Conservation (phyloP, 2,329 filamentous ascomycete genomes). For the Ophiostoma ulmi region DNA sequence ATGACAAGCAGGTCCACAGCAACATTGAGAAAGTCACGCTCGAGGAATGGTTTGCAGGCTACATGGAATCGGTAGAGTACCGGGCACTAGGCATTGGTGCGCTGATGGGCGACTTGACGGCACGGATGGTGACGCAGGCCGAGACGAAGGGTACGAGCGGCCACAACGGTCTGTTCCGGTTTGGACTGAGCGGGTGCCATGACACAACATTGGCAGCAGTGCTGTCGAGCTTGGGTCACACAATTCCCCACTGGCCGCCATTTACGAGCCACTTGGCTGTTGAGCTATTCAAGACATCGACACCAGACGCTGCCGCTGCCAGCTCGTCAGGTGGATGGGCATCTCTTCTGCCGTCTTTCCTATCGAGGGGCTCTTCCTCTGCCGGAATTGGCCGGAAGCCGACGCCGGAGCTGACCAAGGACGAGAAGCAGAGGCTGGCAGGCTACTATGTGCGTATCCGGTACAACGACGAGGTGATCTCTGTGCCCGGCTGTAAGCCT, state of each 20-base stretch:
- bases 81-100: conserved; percentile 82
- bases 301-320: neutral
- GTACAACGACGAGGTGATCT: conserved; percentile 82
- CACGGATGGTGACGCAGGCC: conserved; percentile 65
- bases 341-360: conserved; percentile 34
- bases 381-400: conserved; percentile 57
- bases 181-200: conserved; percentile 81
- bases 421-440: conserved; percentile 57
- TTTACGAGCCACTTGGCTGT: conserved; percentile 90
- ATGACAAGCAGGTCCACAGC: conserved; percentile 64
- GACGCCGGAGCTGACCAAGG: conserved; percentile 49
- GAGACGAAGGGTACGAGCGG: conserved; percentile 38
- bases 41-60: conserved; percentile 92
- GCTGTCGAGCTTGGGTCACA: conserved; percentile 72
- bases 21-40: conserved; percentile 71
- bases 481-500: conserved; percentile 72
- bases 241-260: conserved; percentile 73
- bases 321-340: conserved; percentile 28
- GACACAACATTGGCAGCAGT: conserved; percentile 85
- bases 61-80: conserved; percentile 78
- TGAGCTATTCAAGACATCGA: conserved; percentile 65
- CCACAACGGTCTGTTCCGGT: conserved; percentile 50
- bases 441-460: conserved; percentile 83
- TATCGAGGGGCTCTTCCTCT: conserved; percentile 30
- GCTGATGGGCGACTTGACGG: conserved; percentile 76